Evolutionary conservation across 1,284 basidiomycete species (phyloP).

Genomic region (Melampsora medusae): DNA sequence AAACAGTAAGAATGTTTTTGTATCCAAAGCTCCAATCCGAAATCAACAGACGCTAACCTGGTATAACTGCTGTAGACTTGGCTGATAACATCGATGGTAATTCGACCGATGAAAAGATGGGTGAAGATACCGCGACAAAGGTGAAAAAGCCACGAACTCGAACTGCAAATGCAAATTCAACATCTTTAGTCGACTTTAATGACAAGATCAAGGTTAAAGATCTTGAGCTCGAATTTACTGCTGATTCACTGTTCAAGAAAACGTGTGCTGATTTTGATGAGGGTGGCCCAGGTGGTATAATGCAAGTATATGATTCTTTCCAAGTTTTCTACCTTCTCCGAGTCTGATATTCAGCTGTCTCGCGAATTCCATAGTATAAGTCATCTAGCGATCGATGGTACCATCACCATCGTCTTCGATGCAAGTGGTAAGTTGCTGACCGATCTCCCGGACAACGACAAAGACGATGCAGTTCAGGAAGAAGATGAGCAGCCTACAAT

Average conservation of each 20-base stretch:
- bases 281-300: conserved; percentile 81
- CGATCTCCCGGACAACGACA: conserved; percentile 60
- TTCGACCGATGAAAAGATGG: conserved; percentile 63
- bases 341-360: conserved; percentile 83
- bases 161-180: conserved; percentile 34
- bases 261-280: conserved; percentile 98
- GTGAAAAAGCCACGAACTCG: conserved; percentile 59
- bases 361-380: conserved; percentile 55
- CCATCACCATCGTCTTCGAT: conserved; percentile 89
- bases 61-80: conserved; percentile 43
- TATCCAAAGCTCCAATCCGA: neutral
- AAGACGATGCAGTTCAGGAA: conserved; percentile 69
- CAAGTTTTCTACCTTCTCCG: conserved; percentile 24
- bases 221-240: conserved; percentile 86
- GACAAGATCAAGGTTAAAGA: conserved; percentile 74
- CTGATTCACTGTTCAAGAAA: conserved; percentile 96
- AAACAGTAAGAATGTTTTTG: conserved; percentile 7
- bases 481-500: conserved; percentile 53
- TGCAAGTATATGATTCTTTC: conserved; percentile 49
- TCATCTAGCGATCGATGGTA: conserved; percentile 69
- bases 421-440: conserved; percentile 61
- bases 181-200: conserved; percentile 73
- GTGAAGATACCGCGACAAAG: conserved; percentile 58
- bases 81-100: conserved; percentile 57
- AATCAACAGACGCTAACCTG: neutral